Base-by-base conservation (phyloP, 1,139 yeast species). In the Taphrina communis region DNA sequence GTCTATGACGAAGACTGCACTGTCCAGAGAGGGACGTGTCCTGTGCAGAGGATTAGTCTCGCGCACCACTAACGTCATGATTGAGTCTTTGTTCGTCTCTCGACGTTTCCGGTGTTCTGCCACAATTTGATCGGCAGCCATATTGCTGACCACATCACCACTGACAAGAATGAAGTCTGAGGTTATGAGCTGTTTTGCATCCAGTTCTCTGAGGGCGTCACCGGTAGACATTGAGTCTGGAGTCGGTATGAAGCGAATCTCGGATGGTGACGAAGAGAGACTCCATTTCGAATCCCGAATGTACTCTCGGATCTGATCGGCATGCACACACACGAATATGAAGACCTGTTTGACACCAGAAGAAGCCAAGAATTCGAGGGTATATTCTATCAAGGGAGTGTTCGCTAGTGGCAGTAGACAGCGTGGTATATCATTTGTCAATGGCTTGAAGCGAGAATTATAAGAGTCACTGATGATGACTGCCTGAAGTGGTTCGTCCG, bases 171-270 rank as follows among this genome's bases (percentile, higher is more conserved):
- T 80, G 75, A 94, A 94, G 78, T 94, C 99, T 14, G 95, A 91
- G 2, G 90, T 85, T 69, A 94, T 90, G 71, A 93, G 80, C 1
- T 97, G 97, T 76, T 96, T 84, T 72, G 90, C 88, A 78, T 94
- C 99, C 72, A 94, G 81, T 77, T 93, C 98, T 77, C 99, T 85
- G 96, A 94, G 89, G 41, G 96, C 96, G 80, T 94, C 99, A 73
- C 99, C 99, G 6, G 93, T 96, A 21, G 97, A 90, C 77, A 93
- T 82, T 17, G 95, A 88, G 77, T 93, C 97, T 57, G 92, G 85
- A n/a, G 96, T 86, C 82, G 90, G 85, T 66, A 94, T 84, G 2
- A 95, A 88, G 65, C 86, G 85, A 58, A 94, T 83, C 70, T 85
- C 83, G 78, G 94, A 93, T 0, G 97, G 97, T 1, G 96, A 85